A percentile compares a stretch with the other conserved stretches of the same genome.
Conservation (phyloP, 208 protist genomes). For the Tritrichomonas musculus region DNA sequence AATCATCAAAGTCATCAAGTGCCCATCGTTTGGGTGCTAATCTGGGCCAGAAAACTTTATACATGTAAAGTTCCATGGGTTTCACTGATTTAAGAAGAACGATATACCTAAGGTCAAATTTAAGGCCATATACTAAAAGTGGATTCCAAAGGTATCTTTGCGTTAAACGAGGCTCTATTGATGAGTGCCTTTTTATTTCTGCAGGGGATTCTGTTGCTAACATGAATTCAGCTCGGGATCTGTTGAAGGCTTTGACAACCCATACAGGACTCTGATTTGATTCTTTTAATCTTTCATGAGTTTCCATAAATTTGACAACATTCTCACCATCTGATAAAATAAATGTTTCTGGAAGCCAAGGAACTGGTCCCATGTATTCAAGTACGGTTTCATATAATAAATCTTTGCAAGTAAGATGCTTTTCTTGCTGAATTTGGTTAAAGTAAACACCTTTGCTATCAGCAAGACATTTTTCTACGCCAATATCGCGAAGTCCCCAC, state of each 20-base stretch:
- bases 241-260: slow-evolving; percentile 7
- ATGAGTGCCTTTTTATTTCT: not conserved
- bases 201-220: not conserved
- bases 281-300: not conserved
- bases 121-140: not conserved
- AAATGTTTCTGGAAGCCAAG: slow-evolving; percentile 16
- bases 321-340: not conserved
- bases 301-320: not conserved
- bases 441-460: not conserved
- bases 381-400: not conserved
- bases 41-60: slow-evolving; percentile 29
- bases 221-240: not conserved
- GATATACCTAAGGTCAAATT: slow-evolving; percentile 17
- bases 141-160: slow-evolving; percentile 24
- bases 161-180: not conserved
- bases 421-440: slow-evolving; percentile 14
- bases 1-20: not conserved
- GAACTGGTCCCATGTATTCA: slow-evolving; percentile 14
- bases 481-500: not conserved
- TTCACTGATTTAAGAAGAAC: not conserved
- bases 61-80: not conserved
- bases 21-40: slow-evolving; percentile 1
- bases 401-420: not conserved
- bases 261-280: not conserved
- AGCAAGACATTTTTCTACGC: not conserved